Conservation (phyloP, 129 eudicot species). For the Mikania micrantha region DNA sequence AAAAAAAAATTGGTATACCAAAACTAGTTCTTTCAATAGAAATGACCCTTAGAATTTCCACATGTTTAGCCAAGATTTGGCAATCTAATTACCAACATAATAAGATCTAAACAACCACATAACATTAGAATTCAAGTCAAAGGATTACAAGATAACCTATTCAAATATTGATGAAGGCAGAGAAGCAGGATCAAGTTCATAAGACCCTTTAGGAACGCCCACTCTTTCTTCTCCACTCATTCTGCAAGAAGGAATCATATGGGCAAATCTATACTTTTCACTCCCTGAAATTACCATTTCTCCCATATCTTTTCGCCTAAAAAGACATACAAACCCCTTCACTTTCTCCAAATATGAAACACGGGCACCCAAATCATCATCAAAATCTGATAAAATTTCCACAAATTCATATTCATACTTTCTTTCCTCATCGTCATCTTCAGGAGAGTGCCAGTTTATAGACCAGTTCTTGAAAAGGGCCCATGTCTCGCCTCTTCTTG, state of each 20-base stretch:
- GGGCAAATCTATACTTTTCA: constrained; percentile 58
- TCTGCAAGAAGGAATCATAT: constrained; percentile 54
- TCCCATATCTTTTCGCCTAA: constrained; percentile 23
- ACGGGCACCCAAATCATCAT: constrained; percentile 17
- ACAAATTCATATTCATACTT: constrained; percentile 45
- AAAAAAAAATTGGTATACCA: neutral
- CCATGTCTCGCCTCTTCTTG: constrained; percentile 66
- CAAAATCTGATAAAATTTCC: constrained; percentile 51
- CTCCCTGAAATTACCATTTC: constrained; percentile 30
- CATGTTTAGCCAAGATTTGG: constrained; percentile 26
- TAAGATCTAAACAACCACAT: constrained; percentile 18
- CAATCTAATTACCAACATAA: constrained; percentile 26
- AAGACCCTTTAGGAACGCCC: constrained; percentile 49
- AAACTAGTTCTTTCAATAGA: neutral
- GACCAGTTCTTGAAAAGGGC: constrained; percentile 64
- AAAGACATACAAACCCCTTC: constrained; percentile 47
- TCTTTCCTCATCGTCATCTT: neutral
- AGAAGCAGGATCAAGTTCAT: constrained; percentile 84
- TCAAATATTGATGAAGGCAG: constrained; percentile 37
- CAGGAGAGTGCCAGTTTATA: constrained; percentile 36
- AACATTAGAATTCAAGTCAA: neutral
- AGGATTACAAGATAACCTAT: constrained; percentile 16
- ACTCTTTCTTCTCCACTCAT: constrained; percentile 48
- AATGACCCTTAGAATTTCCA: constrained; percentile 20
- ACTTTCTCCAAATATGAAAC: constrained; percentile 47